Evolutionary conservation across 2,329 filamentous ascomycete genomes (phyloP).

Genomic region (Colletotrichum sublineola): DNA sequence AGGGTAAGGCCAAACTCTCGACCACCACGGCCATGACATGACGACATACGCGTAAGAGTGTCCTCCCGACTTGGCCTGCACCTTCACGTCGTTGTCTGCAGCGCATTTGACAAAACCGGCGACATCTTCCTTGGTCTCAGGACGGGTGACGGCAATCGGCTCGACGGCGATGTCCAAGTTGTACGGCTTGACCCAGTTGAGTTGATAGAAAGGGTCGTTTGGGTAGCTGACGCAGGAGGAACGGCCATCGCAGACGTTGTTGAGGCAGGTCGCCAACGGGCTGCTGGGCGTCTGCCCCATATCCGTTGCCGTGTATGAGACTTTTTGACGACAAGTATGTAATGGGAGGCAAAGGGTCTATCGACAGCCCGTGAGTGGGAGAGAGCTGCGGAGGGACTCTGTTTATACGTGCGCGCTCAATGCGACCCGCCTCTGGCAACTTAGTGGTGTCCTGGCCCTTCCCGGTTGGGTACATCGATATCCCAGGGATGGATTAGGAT

Average conservation of each 20-base stretch:
- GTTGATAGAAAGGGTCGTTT: constrained; percentile 58
- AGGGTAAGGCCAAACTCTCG: background rate
- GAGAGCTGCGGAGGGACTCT: background rate
- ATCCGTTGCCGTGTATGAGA: constrained; percentile 7
- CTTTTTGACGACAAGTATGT: background rate
- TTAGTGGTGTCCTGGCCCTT: constrained; percentile 2
- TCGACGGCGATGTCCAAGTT: constrained; percentile 64
- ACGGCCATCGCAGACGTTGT: constrained; percentile 60
- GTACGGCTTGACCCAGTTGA: constrained; percentile 65
- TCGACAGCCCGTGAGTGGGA: background rate
- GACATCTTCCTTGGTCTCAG: constrained; percentile 66
- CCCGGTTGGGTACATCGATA: background rate
- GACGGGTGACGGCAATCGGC: constrained; percentile 69
- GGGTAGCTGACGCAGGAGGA: constrained; percentile 62
- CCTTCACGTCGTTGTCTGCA: constrained; percentile 60
- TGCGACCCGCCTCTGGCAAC: background rate
- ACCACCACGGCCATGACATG: background rate
- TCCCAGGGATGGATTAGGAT: background rate
- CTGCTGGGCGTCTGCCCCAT: constrained; percentile 61
- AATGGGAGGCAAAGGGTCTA: background rate
- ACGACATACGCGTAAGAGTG: constrained; percentile 71
- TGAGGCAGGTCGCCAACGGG: constrained; percentile 60
- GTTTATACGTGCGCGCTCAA: constrained; percentile 24
- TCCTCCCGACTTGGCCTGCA: constrained; percentile 74
- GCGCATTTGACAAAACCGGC: constrained; percentile 71